Conservation (phyloP, 2,329 filamentous ascomycete species). For the Pseudocercospora vitis region DNA sequence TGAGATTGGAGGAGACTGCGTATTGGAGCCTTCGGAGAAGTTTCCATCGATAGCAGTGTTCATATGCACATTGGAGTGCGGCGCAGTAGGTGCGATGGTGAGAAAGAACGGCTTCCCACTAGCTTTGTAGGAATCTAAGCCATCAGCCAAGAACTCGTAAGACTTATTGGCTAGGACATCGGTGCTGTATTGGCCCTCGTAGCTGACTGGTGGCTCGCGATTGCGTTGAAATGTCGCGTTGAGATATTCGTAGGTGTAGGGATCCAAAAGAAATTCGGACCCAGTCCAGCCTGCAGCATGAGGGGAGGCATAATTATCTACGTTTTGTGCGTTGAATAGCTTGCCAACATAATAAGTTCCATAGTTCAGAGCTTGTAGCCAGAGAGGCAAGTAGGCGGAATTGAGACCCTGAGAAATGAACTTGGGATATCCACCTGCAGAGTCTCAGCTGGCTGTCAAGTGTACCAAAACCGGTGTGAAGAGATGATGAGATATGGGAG, state of each 20-base stretch:
- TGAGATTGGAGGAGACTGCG: constrained; percentile 54
- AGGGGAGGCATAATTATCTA: constrained; percentile 61
- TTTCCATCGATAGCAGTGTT: constrained; percentile 37
- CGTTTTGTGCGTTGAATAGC: constrained; percentile 64
- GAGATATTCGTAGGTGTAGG: constrained; percentile 66
- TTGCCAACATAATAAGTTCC: constrained; percentile 74
- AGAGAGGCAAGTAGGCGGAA: constrained; percentile 66
- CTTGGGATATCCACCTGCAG: constrained; percentile 60
- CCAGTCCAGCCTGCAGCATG: constrained; percentile 60
- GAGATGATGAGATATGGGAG: background rate
- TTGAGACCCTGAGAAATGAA: constrained; percentile 66
- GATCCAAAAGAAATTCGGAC: constrained; percentile 53
- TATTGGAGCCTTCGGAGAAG: constrained; percentile 28
- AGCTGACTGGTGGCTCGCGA: constrained; percentile 54
- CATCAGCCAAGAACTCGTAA: constrained; percentile 62
- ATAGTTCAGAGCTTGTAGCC: constrained; percentile 69
- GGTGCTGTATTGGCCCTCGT: constrained; percentile 56
- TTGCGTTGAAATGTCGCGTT: constrained; percentile 66
- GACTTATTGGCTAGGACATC: constrained; percentile 63
- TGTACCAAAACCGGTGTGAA: background rate
- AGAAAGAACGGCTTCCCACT: constrained; percentile 63
- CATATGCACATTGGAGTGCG: constrained; percentile 59
- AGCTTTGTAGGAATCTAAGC: constrained; percentile 42
- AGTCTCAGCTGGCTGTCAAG: background rate
- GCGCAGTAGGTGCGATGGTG: constrained; percentile 64